Evolutionary conservation across 2,329 filamentous ascomycete species (phyloP).

Genomic region (Clonostachys chloroleuca): DNA sequence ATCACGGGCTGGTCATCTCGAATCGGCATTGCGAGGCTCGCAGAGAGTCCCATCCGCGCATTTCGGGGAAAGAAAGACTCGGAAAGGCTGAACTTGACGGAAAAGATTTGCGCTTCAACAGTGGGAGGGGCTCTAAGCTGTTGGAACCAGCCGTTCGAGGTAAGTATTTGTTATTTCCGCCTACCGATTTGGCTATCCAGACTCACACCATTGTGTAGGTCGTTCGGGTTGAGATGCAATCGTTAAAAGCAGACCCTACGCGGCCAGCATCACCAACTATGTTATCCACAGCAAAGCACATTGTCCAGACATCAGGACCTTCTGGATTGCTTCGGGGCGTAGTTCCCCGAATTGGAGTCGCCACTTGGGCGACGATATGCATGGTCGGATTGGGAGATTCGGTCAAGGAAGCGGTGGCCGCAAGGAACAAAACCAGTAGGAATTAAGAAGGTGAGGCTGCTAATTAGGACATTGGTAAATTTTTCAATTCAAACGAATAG

Average conservation of each 20-base stretch:
- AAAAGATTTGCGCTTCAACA: slow-evolving; percentile 6
- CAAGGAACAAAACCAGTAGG: not conserved
- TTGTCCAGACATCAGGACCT: slow-evolving; percentile 1
- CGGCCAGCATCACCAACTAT: slow-evolving; percentile 1
- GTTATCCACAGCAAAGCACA: slow-evolving; percentile 2
- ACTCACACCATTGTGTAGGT: not conserved
- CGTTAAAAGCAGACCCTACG: not conserved
- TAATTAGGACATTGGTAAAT: too few species aligned
- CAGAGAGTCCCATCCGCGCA: slow-evolving; percentile 4
- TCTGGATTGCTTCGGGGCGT: slow-evolving; percentile 3
- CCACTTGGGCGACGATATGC: not conserved
- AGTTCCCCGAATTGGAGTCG: not conserved
- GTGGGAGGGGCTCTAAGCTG: slow-evolving; percentile 6
- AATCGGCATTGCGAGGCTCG: slow-evolving; percentile 8
- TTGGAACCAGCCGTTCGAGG: slow-evolving; percentile 10
- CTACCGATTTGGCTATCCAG: not conserved
- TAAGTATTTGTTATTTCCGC: not conserved
- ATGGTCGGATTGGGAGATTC: not conserved
- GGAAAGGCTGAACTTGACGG: slow-evolving; percentile 1
- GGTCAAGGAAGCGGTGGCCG: not conserved
- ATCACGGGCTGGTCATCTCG: slow-evolving; percentile 8
- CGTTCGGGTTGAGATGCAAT: not conserved
- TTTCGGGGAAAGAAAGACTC: not conserved
- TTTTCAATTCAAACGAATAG: too few species aligned
- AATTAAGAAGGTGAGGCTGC: too few species aligned